These are phyloP conservation scores for Leccinum barrowsii DNA, from an alignment of 768 basidiomycete genomes.

Conservation along the genomic window DNA sequence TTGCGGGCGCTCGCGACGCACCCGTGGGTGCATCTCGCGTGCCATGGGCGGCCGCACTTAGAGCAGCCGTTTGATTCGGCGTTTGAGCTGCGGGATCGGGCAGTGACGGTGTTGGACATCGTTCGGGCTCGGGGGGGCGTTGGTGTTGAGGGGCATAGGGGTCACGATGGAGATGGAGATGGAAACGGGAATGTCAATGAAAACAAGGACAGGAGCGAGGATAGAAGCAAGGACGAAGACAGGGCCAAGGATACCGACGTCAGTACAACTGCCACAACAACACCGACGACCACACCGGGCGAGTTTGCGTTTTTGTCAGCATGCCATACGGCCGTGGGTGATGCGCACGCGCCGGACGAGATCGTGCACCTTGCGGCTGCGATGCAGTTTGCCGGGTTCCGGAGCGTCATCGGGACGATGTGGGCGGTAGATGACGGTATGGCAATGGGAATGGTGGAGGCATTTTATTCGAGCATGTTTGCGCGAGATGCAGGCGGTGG, in stretches of 20 bases:
- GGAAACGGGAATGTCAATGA: background rate
- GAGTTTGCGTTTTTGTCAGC: conserved; percentile 35
- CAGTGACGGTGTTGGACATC: conserved; percentile 15
- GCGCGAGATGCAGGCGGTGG: background rate
- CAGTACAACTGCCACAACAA: background rate
- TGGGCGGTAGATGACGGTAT: conserved; percentile 31
- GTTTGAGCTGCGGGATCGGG: conserved; percentile 23
- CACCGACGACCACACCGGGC: background rate
- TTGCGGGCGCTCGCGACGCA: conserved; percentile 15
- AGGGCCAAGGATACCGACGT: background rate
- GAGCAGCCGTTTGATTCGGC: conserved; percentile 26
- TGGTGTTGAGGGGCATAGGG: conserved; percentile 3
- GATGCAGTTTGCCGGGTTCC: conserved; percentile 34
- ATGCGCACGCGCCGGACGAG: conserved; percentile 28
- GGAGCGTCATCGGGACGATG: conserved; percentile 35
- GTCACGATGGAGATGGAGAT: background rate
- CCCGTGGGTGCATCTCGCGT: conserved; percentile 31
- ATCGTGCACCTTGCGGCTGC: conserved; percentile 34
- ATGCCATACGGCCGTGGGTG: conserved; percentile 29
- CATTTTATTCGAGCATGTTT: conserved; percentile 23
- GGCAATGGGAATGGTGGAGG: conserved; percentile 17
- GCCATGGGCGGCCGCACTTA: conserved; percentile 25
- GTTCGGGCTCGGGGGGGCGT: background rate
- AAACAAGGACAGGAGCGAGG: background rate
- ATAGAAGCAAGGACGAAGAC: background rate